Base-by-base conservation (phyloP, 108 stramenopile species). In the Stephanodiscus triporus region DNA sequence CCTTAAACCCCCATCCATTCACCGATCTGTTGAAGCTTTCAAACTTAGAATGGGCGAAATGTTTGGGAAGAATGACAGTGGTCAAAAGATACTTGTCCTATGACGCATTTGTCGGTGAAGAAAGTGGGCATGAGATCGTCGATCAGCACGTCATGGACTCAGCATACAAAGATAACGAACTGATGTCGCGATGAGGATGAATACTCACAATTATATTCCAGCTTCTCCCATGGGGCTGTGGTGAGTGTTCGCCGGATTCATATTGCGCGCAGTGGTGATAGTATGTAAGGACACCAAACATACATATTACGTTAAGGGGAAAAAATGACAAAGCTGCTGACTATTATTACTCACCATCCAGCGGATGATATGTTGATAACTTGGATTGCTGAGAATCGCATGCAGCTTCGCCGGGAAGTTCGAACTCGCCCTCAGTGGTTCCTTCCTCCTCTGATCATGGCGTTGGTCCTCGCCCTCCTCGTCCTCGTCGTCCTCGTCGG, bases 401-500 rank as follows among this genome's bases (percentile, higher is more conserved):
- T 89, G 86, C 37, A 89, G 69, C 70, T 89, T 89, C 36, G 81
- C 71, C 22, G 85, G 84, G 55, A 89, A 88, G 30, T 27, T 68
- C 11, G 27, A 36, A 19, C 54, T 30, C n/a, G 57, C 45, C 20
- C 24, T 45, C 38, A 23, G 13, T 10, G 36, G 13, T 10, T 67
- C 38, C 50, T 47, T 36, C 43, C 34, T 67, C 13, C 38, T 49
- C 53, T 67, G 34, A 17, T 49, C n/a, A n/a, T 6, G 23, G 37
- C 20, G 3, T 17, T 14, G 13, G 2, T 59, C 34, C 32, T 19
- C 16, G 16, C 19, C 65, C 4, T 62, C 29, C 4, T 61, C 20
- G 4, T 42, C 38, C 0, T 37, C 22, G 6, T 56, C 16, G 5
- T 63, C 58, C 4, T 43, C 61, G 11, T 53, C 40, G 32, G 4